phyloP scores from a whole-genome alignment of 495 filamentous ascomycete species.

The Daldinia bambusicola region DNA sequence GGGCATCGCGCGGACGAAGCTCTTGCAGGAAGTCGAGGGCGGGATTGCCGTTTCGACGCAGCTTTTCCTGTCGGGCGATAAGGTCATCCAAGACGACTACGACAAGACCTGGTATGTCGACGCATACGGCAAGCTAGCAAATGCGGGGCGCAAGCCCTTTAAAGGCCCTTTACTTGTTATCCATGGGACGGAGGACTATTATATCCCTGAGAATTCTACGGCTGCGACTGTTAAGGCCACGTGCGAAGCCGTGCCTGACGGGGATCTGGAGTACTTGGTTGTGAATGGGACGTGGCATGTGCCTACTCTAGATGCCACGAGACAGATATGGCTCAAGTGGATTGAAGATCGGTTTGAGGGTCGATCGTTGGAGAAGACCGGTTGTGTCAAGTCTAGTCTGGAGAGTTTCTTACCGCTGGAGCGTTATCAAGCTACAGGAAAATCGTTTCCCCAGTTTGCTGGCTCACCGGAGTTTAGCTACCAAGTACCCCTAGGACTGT shows the following conservation, averaged over 20 bases:
- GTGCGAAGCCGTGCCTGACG: constrained; percentile 31
- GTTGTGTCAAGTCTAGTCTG: constrained; percentile 31
- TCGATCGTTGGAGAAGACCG: constrained; percentile 14
- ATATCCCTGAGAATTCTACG: constrained; percentile 45
- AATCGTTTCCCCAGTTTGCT: constrained; percentile 49
- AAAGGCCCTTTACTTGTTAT: constrained; percentile 59
- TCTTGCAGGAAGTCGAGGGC: constrained; percentile 49
- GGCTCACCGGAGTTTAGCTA: constrained; percentile 45
- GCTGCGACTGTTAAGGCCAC: constrained; percentile 49
- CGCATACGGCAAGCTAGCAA: constrained; percentile 40
- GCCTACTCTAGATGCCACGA: constrained; percentile 50
- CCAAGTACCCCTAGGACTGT: constrained; percentile 44
- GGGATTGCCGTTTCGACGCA: constrained; percentile 39
- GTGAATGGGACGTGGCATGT: constrained; percentile 52
- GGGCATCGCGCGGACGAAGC: constrained; percentile 45
- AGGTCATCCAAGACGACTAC: constrained; percentile 13
- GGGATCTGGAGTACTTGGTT: constrained; percentile 15
- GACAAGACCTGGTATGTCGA: constrained; percentile 39
- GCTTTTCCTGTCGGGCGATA: constrained; percentile 42
- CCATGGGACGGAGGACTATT: constrained; percentile 53
- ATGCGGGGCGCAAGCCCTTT: constrained; percentile 50
- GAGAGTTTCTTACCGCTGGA: constrained; percentile 46
- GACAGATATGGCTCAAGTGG: constrained; percentile 55
- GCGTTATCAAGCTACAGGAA: constrained; percentile 40
- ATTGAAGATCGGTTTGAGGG: constrained; percentile 53